Evolutionary conservation across 495 filamentous ascomycete species (phyloP).

Genomic region (Lindgomyces ingoldianus): DNA sequence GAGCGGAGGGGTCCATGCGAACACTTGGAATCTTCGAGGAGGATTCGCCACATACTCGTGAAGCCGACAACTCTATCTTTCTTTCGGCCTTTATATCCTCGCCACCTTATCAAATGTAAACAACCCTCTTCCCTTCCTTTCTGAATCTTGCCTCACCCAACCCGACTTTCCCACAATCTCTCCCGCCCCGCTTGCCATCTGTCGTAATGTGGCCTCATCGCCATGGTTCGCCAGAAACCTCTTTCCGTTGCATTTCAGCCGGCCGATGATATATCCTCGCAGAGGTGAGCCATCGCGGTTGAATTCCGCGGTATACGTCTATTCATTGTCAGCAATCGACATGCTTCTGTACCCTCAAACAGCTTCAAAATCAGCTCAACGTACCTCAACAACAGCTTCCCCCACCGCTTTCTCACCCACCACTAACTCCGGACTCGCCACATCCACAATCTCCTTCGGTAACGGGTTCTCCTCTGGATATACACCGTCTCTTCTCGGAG

Average conservation of each 20-base stretch:
- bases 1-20: too few species aligned
- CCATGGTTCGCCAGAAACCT: conserved; percentile 56
- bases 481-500: conserved; percentile 43
- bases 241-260: conserved; percentile 47
- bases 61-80: too few species aligned
- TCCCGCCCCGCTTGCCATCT: conserved; percentile 32
- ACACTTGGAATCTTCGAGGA: too few species aligned
- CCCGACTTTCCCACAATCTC: conserved; percentile 50
- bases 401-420: conserved; percentile 44
- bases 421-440: conserved; percentile 43
- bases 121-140: conserved; percentile 45
- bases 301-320: conserved; percentile 61
- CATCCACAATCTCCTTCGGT: conserved; percentile 38
- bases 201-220: conserved; percentile 46
- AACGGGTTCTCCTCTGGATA: conserved; percentile 51
- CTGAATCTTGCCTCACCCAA: conserved; percentile 37
- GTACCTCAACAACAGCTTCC: conserved; percentile 54
- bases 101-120: conserved; percentile 44
- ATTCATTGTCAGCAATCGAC: neutral
- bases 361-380: conserved; percentile 9
- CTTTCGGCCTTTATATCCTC: too few species aligned
- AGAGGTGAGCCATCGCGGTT: conserved; percentile 49
- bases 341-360: neutral
- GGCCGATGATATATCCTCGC: conserved; percentile 52
- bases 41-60: too few species aligned